These are phyloP conservation scores for Fraxinus latifolia DNA, from an alignment of 305 asterid species.

Conservation along the genomic window DNA sequence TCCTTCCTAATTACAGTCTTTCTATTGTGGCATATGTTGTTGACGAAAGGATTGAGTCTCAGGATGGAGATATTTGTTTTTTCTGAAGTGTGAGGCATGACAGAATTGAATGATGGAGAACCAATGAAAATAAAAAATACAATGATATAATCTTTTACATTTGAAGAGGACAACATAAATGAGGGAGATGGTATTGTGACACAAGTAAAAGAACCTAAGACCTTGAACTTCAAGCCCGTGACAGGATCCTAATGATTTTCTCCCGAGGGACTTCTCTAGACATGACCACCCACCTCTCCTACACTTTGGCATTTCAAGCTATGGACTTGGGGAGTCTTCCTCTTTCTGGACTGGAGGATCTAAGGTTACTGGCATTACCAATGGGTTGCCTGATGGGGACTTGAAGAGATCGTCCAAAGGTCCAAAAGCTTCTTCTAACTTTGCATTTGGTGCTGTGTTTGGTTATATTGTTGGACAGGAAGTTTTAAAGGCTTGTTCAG, in stretches of 20 bases:
- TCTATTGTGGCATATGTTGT: constrained; percentile 33
- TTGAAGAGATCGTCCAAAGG: not conserved
- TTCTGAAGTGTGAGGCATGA: constrained; percentile 34
- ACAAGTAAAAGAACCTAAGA: constrained; percentile 35
- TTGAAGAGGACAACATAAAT: constrained; percentile 35
- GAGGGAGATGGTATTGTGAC: constrained; percentile 35
- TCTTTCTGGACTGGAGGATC: not conserved
- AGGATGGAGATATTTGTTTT: constrained; percentile 37
- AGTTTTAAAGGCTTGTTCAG: not conserved
- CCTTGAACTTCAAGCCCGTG: constrained; percentile 29
- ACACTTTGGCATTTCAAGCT: constrained; percentile 39
- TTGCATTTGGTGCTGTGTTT: not conserved
- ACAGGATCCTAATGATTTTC: constrained; percentile 31
- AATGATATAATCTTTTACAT: constrained; percentile 31
- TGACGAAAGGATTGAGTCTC: constrained; percentile 43
- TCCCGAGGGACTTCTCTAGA: constrained; percentile 38
- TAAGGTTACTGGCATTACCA: not conserved
- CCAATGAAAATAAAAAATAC: constrained; percentile 29
- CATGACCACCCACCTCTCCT: constrained; percentile 34
- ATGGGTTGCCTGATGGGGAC: not conserved
- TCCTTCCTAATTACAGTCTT: constrained; percentile 30
- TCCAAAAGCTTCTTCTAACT: not conserved
- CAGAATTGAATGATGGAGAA: constrained; percentile 34
- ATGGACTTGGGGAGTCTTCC: constrained; percentile 17
- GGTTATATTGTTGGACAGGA: not conserved